Evolutionary conservation across 2,329 filamentous ascomycete species (phyloP).

Genomic region (Verticillium tricorpus): DNA sequence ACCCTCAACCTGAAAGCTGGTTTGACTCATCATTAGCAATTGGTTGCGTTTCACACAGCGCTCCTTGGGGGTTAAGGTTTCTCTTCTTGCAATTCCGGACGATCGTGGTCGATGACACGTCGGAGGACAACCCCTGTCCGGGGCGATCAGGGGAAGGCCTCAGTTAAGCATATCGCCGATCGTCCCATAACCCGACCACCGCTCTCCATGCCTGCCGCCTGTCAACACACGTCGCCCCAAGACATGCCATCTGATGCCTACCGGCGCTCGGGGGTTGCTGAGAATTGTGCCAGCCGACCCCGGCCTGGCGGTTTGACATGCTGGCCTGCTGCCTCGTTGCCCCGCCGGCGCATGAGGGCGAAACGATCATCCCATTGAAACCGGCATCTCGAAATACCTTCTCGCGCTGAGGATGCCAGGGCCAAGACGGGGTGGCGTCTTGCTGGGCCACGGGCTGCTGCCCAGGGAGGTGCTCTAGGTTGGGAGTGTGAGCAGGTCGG

Average conservation of each 20-base stretch:
- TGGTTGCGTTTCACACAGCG: not conserved
- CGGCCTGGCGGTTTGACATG: not conserved
- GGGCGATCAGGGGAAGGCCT: not conserved
- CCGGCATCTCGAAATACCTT: not conserved
- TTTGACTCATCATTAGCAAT: not conserved
- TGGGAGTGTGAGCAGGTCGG: not conserved
- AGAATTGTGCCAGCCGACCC: not conserved
- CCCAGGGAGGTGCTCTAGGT: not conserved
- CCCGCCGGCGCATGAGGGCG: not conserved
- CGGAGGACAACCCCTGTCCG: not conserved
- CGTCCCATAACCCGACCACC: not conserved
- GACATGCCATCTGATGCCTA: not conserved
- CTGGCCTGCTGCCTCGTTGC: not conserved
- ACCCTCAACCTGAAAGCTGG: not conserved
- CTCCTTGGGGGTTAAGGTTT: not conserved
- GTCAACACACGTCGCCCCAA: not conserved
- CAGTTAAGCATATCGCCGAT: not conserved
- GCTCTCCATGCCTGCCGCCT: not conserved
- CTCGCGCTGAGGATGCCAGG: not conserved
- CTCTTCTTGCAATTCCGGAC: not conserved
- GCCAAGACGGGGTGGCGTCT: not conserved
- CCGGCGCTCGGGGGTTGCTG: not conserved
- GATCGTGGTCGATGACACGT: constrained; percentile 3
- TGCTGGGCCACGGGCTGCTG: not conserved
- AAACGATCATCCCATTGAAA: not conserved